Base-by-base conservation (phyloP, 129 eudicot species). In the Artemisia tridentata region DNA sequence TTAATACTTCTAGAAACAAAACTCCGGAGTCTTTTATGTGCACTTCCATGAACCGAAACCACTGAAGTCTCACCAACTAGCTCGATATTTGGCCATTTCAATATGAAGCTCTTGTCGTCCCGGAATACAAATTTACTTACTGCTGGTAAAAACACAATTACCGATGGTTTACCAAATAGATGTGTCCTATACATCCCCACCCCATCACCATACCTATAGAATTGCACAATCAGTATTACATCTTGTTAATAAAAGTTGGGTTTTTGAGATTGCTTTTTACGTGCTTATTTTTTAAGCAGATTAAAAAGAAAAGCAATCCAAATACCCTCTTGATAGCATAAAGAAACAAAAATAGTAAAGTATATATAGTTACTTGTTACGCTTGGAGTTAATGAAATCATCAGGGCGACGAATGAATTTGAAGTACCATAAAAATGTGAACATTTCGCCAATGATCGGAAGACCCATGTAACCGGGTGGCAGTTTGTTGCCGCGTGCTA, bases 391-490 rank as follows among this genome's bases (percentile, higher is more conserved):
- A 66, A 87, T 84, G 72, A 65, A 87, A 31, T 84, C 86, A 11
- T 88, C 87, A 13, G 95, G 95, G 21, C 74, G 81, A n/a, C 82
- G 76, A 3, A 82, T 61, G 54, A 82, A 15, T 65, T 72, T 87
- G 76, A 84, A 87, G 84, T 84, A 84, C 84, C 87, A 84, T 31
- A 84, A 79, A 74, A 87, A 84, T 3, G 71, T 45, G 20, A 74
- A 80, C 83, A 76, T 56, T 66, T 87, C 93, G 7, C 93, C 93
- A 0, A 87, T 25, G 38, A 87, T 12, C 3, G 89, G 93, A 38
- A 87, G 31, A 0, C 95, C 95, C 90, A 87, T 79, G 61, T 72
- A 46, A 21, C 95, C 95, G 0, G 95, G 87, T 12, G 86, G 90
- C 13, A 87, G 80, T 68, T 74, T 71, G 50, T 72, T 58, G 76